phyloP scores from a whole-genome alignment of 768 basidiomycete genomes.

The Jaapia argillacea region DNA sequence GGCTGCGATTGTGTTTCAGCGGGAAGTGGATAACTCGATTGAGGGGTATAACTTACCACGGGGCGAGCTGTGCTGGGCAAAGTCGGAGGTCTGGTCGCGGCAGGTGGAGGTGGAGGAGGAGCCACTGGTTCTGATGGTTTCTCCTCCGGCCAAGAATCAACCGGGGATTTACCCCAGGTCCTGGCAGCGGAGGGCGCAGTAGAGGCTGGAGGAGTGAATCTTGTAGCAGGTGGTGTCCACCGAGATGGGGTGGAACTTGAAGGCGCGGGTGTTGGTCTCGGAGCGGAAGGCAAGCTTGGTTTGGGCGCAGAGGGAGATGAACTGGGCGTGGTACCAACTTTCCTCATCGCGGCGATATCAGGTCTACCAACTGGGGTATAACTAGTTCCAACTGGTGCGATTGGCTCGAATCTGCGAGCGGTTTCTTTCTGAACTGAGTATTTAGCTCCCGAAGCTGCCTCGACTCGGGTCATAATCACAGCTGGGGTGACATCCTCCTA shows the following conservation, averaged over 20 bases:
- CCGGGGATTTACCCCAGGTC: conserved; percentile 21
- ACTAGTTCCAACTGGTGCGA: conserved; percentile 69
- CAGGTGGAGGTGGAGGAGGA: conserved; percentile 18
- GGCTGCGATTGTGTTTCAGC: conserved; percentile 7
- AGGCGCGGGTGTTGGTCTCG: conserved; percentile 42
- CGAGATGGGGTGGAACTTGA: conserved; percentile 14
- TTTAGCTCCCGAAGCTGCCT: conserved; percentile 81
- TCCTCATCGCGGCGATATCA: conserved; percentile 55
- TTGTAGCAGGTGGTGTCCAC: conserved; percentile 16
- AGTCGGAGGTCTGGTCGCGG: conserved; percentile 30
- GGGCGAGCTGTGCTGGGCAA: conserved; percentile 11
- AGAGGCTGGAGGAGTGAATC: conserved; percentile 21
- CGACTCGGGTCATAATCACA: conserved; percentile 79
- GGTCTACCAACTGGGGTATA: conserved; percentile 70
- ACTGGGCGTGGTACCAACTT: conserved; percentile 12
- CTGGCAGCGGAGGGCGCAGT: not conserved
- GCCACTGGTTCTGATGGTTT: conserved; percentile 23
- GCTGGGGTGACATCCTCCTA: conserved; percentile 74
- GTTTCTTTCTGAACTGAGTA: conserved; percentile 79
- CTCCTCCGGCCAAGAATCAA: conserved; percentile 56
- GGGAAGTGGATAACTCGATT: not conserved
- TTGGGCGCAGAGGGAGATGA: conserved; percentile 10
- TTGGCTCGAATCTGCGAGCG: conserved; percentile 66
- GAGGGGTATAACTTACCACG: not conserved
- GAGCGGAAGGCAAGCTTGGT: conserved; percentile 29